Evolutionary conservation across 2,329 filamentous ascomycete genomes (phyloP), one percentile per base, ranked within the genome.

Genomic region (Colletotrichum sp.): DNA sequence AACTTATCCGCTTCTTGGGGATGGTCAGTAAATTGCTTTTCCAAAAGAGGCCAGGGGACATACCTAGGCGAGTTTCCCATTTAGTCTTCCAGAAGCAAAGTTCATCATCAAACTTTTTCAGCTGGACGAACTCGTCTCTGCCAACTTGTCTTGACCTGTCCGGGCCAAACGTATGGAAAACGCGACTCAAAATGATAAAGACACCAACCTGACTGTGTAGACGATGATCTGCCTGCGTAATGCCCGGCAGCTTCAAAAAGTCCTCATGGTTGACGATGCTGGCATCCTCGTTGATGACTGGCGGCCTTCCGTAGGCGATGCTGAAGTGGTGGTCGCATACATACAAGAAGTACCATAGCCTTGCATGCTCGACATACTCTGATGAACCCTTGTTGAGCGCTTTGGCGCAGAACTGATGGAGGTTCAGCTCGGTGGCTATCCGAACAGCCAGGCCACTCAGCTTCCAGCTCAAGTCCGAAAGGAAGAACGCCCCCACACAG

Each of bases 271-370:
- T 88, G n/a, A 88, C 87, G 49, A 93, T 90, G 1, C 89, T 88
- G 18, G 86, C 84, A 75, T 91, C 88, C 77, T 93, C 91, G 66
- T 89, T 87, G 24, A 92, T 91, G 12, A 92, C 89, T 0, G 91
- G 90, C 6, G 91, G 90, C 18, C 92, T 85, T 3, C 82, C 82
- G 69, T 93, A 93, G 1, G 92, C 88, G 67, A 93, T 93, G 69
- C 90, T 92, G 32, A 93, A 90, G 80, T 93, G 92, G 76, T 93
- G 92, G 79, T 93, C 92, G 79, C 91, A 93, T 2, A 93, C 90
- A 79, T 93, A 93, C 1, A 92, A 82, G 39, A 92, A 81, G 80
- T 93, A 93, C 90, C 91, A 93, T 8, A 93, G 83, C 57, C 92
- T 86, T 6, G 92, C 88, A 30, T 89, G 87, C 75, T 92, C 89